A percentile compares a stretch with the other conserved stretches of the same genome.
phyloP scores from a whole-genome alignment of 495 filamentous ascomycete genomes.

The Choiromyces venosus region DNA sequence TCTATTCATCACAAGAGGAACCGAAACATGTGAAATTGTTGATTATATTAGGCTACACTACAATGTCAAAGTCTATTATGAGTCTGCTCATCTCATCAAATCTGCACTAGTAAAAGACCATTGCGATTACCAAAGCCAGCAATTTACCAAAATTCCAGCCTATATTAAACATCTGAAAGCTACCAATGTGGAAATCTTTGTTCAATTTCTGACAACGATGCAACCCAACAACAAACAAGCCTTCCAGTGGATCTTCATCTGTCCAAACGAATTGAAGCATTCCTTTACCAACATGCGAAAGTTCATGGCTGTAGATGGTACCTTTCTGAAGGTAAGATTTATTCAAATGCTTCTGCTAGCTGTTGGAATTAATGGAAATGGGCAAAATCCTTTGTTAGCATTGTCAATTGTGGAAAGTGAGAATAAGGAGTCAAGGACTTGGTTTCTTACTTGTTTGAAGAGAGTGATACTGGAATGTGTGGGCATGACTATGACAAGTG shows the following conservation, averaged over 20 bases:
- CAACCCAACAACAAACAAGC: background rate
- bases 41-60: slow-evolving; percentile 3
- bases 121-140: slow-evolving; percentile 1
- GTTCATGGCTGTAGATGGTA: slow-evolving; percentile 19
- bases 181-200: background rate
- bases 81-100: background rate
- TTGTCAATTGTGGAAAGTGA: slow-evolving; percentile 18
- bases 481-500: background rate
- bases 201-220: background rate
- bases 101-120: background rate
- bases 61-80: slow-evolving; percentile 6
- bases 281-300: background rate
- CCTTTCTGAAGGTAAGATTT: slow-evolving; percentile 19
- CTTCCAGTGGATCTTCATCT: slow-evolving; percentile 14
- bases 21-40: background rate
- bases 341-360: slow-evolving; percentile 13
- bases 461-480: slow-evolving; percentile 3
- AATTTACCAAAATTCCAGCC: slow-evolving; percentile 4
- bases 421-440: slow-evolving; percentile 7
- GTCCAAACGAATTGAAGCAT: background rate
- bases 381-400: slow-evolving; percentile 14
- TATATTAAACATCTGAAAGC: background rate
- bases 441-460: slow-evolving; percentile 9
- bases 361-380: slow-evolving; percentile 26
- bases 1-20: slow-evolving; percentile 1